These are phyloP conservation scores for Aspergillus cejpii DNA, from an alignment of 2,329 filamentous ascomycete genomes.

Conservation along the genomic window DNA sequence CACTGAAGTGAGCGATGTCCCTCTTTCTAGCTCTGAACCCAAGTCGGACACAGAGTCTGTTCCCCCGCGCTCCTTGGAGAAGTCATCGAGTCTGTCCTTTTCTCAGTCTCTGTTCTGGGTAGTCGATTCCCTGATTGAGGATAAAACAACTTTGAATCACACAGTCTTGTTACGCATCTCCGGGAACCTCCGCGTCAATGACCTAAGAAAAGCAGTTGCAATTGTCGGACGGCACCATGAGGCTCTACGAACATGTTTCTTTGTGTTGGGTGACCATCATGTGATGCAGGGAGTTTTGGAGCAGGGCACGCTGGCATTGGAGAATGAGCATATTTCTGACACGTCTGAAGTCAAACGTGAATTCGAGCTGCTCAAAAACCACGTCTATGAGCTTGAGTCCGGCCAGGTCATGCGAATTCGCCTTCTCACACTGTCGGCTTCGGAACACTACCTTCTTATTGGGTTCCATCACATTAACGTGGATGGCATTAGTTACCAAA, in stretches of 20 bases:
- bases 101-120: constrained; percentile 40
- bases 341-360: too few species aligned
- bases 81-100: constrained; percentile 26
- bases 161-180: constrained; percentile 6
- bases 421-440: constrained; percentile 31
- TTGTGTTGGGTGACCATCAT: constrained; percentile 10
- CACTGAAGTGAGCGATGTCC: too few species aligned
- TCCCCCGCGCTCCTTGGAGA: not conserved
- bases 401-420: constrained; percentile 18
- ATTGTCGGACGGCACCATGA: constrained; percentile 21
- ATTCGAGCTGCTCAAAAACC: too few species aligned
- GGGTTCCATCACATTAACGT: constrained; percentile 45
- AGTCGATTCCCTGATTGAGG: constrained; percentile 9
- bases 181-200: constrained; percentile 15
- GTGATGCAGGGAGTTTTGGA: not conserved
- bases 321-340: too few species aligned
- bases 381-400: constrained; percentile 33
- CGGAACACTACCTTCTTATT: constrained; percentile 38
- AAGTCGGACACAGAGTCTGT: constrained; percentile 8
- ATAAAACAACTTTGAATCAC: constrained; percentile 21
- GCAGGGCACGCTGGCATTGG: too few species aligned
- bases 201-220: constrained; percentile 16
- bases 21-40: too few species aligned
- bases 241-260: constrained; percentile 23
- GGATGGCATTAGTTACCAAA: constrained; percentile 41